Evolutionary conservation across 768 basidiomycete genomes (phyloP).

Genomic region (Trametes meyenii): DNA sequence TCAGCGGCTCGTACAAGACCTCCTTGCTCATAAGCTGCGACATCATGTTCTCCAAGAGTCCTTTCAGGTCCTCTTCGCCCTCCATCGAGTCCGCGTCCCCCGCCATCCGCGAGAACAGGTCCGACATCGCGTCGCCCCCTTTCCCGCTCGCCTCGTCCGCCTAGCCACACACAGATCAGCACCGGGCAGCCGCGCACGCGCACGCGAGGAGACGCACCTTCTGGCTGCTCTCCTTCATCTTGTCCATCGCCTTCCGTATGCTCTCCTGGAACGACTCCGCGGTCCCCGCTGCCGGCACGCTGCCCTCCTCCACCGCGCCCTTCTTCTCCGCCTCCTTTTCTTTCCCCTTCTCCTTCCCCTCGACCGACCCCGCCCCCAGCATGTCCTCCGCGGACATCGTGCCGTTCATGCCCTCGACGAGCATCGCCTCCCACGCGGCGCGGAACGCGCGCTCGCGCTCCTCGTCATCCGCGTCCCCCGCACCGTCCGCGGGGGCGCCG

Average conservation of each 20-base stretch:
- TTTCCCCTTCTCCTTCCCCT: slow-evolving; percentile 15
- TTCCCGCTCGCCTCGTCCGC: slow-evolving; percentile 33
- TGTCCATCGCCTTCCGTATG: slow-evolving; percentile 74
- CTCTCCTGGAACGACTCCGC: slow-evolving; percentile 63
- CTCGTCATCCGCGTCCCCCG: slow-evolving; percentile 21
- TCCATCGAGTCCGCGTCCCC: slow-evolving; percentile 37
- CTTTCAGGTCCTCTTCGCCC: slow-evolving; percentile 54
- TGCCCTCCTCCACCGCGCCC: slow-evolving; percentile 23
- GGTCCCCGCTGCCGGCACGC: not conserved
- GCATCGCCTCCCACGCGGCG: slow-evolving; percentile 73
- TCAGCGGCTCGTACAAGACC: slow-evolving; percentile 83
- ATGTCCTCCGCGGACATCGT: slow-evolving; percentile 17
- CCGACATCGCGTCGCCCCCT: slow-evolving; percentile 49
- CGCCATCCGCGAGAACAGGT: slow-evolving; percentile 53
- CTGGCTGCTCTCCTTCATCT: slow-evolving; percentile 66
- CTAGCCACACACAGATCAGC: slow-evolving; percentile 7
- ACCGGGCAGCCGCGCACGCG: too few relatives aligned
- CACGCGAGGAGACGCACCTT: not conserved
- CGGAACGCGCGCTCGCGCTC: slow-evolving; percentile 47
- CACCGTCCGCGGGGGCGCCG: slow-evolving; percentile 13
- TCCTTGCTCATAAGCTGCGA: slow-evolving; percentile 79
- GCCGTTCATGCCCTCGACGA: slow-evolving; percentile 63
- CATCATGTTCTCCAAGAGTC: slow-evolving; percentile 82
- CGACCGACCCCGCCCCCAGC: too few relatives aligned
- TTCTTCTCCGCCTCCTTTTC: slow-evolving; percentile 25